Evolutionary conservation across 2,329 filamentous ascomycete species (phyloP), one percentile per base, ranked within the genome.

Genomic region (Paecilomyces sp.): DNA sequence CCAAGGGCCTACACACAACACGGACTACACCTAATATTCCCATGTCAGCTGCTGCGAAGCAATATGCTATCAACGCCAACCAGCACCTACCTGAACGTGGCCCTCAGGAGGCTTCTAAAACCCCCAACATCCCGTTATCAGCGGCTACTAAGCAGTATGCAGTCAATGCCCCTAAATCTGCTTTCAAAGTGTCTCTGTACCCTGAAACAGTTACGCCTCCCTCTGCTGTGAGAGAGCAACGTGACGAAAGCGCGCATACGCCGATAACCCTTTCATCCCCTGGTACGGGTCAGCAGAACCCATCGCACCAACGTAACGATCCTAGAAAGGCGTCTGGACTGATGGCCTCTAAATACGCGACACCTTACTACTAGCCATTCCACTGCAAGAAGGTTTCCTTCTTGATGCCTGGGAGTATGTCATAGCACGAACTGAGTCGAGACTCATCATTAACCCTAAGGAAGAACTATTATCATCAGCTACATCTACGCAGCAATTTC

Each of bases 71-170:
- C 12, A 53, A 28, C 12, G 3, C n/a, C 11, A 25, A 15, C 6
- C 28, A 4, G 53, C 33, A 54, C 58, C 30, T 55, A 55, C 12
- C 60, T 58, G 13, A 59, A 60, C 9, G 30, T 15, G 28, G 33
- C n/a, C 8, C 55, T 22, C 12, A 47, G 8, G 55, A 36, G 25
- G 22, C 55, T 34, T 11, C 41, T 25, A 56, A 28, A 28, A 11
- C 33, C 13, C 55, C 55, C 25, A 36, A 34, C 52, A 56, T 65
- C 55, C 63, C 63, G 2, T 57, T 52, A 4, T 57, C 59, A 13
- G 61, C 63, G 41, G 62, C 63, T 34, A 62, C 63, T 18, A 58
- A 54, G 60, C 64, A 66, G 33, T 65, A 66, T 61, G 58, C 53
- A 41, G 51, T 51, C 1, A 33, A 56, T 25, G 24, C 28, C 8